phyloP scores from a whole-genome alignment of 768 basidiomycete species.

The Pulveroboletus sp. region DNA sequence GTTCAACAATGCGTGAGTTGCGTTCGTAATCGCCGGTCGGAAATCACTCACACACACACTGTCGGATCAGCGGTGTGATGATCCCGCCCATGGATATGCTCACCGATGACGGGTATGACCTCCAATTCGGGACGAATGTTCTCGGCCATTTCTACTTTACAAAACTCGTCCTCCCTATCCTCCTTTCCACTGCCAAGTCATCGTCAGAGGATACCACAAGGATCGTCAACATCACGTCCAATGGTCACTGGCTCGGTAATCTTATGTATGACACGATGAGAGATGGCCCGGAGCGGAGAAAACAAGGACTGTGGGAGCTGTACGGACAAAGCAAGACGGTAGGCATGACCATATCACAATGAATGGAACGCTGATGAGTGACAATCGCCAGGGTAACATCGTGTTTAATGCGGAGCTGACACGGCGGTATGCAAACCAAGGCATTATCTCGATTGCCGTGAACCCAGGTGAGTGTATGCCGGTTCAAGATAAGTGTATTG shows the following conservation, averaged over 20 bases:
- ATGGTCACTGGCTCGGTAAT: slow-evolving; percentile 18
- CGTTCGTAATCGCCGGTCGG: not conserved
- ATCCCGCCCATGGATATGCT: slow-evolving; percentile 24
- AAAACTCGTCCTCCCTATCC: slow-evolving; percentile 32
- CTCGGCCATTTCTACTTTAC: slow-evolving; percentile 38
- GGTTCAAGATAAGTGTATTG: no score
- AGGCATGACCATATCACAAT: not conserved
- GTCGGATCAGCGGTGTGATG: slow-evolving; percentile 32
- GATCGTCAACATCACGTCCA: slow-evolving; percentile 35
- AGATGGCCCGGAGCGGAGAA: slow-evolving; percentile 24
- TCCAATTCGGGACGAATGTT: slow-evolving; percentile 40
- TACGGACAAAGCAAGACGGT: slow-evolving; percentile 35
- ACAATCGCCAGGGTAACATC: slow-evolving; percentile 42
- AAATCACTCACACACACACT: not conserved
- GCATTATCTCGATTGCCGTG: slow-evolving; percentile 42
- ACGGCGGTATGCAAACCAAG: slow-evolving; percentile 41
- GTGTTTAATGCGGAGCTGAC: slow-evolving; percentile 42
- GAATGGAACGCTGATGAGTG: no score
- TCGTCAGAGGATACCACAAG: slow-evolving; percentile 33
- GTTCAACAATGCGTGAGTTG: slow-evolving; percentile 32
- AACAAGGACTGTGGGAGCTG: not conserved
- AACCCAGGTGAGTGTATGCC: slow-evolving; percentile 43
- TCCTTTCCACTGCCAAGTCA: slow-evolving; percentile 28
- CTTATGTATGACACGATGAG: slow-evolving; percentile 28
- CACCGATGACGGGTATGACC: slow-evolving; percentile 40